Evolutionary conservation across 2,329 filamentous ascomycete species (phyloP).

Genomic region (Lithohypha guttulata): DNA sequence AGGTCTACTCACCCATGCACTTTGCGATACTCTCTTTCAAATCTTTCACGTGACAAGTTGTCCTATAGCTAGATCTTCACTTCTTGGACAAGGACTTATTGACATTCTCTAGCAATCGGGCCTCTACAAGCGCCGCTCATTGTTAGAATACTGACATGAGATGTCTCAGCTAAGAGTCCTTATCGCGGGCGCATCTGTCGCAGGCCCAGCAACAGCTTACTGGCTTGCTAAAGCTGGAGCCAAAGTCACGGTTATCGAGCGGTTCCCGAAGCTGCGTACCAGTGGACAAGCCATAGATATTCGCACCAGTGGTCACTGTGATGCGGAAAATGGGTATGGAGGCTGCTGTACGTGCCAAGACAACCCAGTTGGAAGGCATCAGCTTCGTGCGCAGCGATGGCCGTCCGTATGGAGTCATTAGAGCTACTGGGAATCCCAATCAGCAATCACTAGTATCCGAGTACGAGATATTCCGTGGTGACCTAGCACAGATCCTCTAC

Average conservation of each 20-base stretch:
- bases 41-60: no score
- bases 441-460: constrained; percentile 28
- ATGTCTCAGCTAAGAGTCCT: constrained; percentile 26
- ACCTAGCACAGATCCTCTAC: constrained; percentile 25
- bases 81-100: no score
- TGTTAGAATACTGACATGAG: no score
- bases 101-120: no score
- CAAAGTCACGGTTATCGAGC: constrained; percentile 28
- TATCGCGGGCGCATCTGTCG: constrained; percentile 29
- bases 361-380: constrained; percentile 24
- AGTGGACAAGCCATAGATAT: constrained; percentile 28
- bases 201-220: constrained; percentile 28
- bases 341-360: constrained; percentile 23
- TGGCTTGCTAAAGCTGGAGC: constrained; percentile 27
- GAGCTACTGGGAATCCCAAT: constrained; percentile 24
- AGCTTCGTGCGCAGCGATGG: constrained; percentile 23
- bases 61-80: no score
- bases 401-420: constrained; percentile 24
- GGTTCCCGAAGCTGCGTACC: constrained; percentile 25
- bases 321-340: constrained; percentile 29
- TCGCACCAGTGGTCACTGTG: constrained; percentile 27
- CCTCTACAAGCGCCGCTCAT: no score
- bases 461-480: constrained; percentile 30
- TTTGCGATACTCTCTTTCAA: no score
- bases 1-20: no score